A percentile compares a stretch with the other conserved stretches of the same genome.
These are phyloP conservation scores for Penicillium mononematosum DNA, from an alignment of 495 filamentous ascomycete genomes.

Conservation along the genomic window DNA sequence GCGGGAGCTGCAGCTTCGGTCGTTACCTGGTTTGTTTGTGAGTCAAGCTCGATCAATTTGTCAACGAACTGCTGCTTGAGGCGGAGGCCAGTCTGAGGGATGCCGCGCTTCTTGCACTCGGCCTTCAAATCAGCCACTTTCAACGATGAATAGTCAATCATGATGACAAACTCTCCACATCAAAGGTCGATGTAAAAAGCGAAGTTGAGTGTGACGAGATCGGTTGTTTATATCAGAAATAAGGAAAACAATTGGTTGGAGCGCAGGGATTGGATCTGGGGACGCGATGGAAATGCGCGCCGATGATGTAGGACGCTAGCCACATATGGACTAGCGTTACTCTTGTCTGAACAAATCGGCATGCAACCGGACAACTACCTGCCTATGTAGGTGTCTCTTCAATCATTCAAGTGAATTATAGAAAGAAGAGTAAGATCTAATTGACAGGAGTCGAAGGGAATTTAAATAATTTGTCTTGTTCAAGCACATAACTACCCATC, in stretches of 20 bases:
- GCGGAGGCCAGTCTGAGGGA: conserved; percentile 51
- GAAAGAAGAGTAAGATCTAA: not conserved
- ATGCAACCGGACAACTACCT: not conserved
- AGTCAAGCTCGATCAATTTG: conserved; percentile 46
- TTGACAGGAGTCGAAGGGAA: not conserved
- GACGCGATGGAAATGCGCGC: conserved; percentile 32
- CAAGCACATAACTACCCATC: not conserved
- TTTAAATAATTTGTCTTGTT: not conserved
- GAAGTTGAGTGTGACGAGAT: not conserved
- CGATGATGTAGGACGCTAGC: conserved; percentile 34
- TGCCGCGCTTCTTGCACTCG: conserved; percentile 51
- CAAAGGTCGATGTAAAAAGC: not conserved
- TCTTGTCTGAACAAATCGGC: not conserved
- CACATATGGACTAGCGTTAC: conserved; percentile 17
- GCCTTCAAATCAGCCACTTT: conserved; percentile 56
- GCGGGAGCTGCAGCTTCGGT: conserved; percentile 7
- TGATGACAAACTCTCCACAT: conserved; percentile 21
- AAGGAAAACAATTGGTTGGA: conserved; percentile 1
- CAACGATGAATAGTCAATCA: conserved; percentile 52
- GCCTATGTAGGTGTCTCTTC: not conserved
- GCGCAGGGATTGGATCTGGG: conserved; percentile 25
- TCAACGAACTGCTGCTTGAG: conserved; percentile 51
- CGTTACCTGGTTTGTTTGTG: conserved; percentile 15
- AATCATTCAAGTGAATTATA: not conserved
- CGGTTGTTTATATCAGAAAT: not conserved